These are phyloP conservation scores for Noccaea caerulescens DNA, from an alignment of 345 rosid genomes.

Conservation along the genomic window DNA sequence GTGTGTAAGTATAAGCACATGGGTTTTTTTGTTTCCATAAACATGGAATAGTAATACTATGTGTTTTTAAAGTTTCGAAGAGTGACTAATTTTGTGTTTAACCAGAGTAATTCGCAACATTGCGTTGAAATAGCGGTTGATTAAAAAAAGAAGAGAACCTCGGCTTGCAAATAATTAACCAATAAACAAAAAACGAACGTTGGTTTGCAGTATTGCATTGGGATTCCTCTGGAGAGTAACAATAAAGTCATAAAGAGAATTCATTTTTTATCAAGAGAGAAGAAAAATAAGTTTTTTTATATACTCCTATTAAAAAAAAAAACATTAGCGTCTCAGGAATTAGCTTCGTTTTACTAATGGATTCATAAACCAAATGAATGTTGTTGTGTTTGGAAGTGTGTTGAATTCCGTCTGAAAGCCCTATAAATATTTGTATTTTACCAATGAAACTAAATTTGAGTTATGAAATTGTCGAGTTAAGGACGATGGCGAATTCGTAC, in stretches of 20 bases:
- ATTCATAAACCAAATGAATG: not conserved
- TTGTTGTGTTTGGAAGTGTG: constrained; percentile 5
- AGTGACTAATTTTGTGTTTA: too few species aligned
- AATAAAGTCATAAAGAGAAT: constrained; percentile 24
- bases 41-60: not conserved
- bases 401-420: not conserved
- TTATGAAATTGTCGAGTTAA: not conserved
- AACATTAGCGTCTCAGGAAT: constrained; percentile 5
- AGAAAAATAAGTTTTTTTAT: not conserved
- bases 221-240: constrained; percentile 14
- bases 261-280: not conserved
- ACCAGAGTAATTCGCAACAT: not conserved
- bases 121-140: not conserved
- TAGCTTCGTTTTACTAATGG: not conserved
- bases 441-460: not conserved
- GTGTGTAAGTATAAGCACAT: constrained; percentile 19
- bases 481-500: not conserved
- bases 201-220: constrained; percentile 22
- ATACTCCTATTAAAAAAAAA: too few species aligned
- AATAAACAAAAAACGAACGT: not conserved
- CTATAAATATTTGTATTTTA: not conserved
- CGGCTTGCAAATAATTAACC: constrained; percentile 5
- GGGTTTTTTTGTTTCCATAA: constrained; percentile 6
- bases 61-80: not conserved
- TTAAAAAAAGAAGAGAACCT: not conserved